phyloP scores from a whole-genome alignment of 768 basidiomycete species.

The Rhodotorula kratochvilovae region DNA sequence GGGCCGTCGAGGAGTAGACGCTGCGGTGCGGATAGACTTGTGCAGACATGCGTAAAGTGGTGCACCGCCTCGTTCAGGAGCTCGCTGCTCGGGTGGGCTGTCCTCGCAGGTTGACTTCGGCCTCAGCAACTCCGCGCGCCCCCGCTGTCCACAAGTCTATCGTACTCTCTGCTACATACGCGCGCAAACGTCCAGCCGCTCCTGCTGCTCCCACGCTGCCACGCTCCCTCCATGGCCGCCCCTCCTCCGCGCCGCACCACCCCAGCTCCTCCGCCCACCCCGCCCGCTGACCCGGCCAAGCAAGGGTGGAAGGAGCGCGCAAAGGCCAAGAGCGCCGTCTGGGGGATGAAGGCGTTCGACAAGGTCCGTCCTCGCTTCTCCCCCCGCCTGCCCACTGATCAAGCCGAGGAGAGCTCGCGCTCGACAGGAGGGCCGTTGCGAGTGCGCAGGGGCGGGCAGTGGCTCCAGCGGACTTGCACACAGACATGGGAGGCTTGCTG shows the following conservation, averaged over 20 bases:
- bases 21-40: background rate
- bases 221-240: background rate
- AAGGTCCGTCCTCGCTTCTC: background rate
- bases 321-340: background rate
- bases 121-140: too few relatives aligned
- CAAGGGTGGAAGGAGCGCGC: conserved; percentile 4
- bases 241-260: conserved; percentile 1
- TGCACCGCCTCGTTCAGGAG: too few relatives aligned
- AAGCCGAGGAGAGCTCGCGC: background rate
- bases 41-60: too few relatives aligned
- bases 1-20: background rate
- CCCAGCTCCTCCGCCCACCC: background rate
- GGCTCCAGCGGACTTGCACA: too few relatives aligned
- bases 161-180: background rate
- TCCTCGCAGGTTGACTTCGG: too few relatives aligned
- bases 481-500: too few relatives aligned
- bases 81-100: too few relatives aligned
- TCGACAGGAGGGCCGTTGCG: too few relatives aligned
- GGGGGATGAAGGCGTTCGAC: conserved; percentile 11
- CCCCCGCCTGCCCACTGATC: background rate
- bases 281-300: background rate
- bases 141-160: too few relatives aligned
- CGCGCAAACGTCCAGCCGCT: too few relatives aligned
- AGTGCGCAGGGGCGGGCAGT: too few relatives aligned
- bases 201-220: background rate